phyloP scores from a whole-genome alignment of 805 yeast species.

The Wickerhamomyces bovis region DNA sequence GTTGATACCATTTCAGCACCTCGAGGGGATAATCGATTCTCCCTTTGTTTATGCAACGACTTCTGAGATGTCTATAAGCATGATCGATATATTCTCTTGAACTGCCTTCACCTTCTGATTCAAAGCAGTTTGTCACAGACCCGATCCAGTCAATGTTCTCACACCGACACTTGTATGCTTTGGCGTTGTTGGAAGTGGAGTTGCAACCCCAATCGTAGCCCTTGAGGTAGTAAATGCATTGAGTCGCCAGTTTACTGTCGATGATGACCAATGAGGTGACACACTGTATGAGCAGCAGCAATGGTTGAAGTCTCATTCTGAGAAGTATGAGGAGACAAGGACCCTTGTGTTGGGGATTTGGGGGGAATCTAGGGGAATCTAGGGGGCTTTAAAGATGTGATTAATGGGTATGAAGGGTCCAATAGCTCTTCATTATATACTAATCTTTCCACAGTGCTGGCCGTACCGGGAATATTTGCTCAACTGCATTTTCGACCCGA shows the following conservation, averaged over 20 bases:
- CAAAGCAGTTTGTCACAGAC: slow-evolving; percentile 37
- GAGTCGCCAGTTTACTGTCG: slow-evolving; percentile 34
- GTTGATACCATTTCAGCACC: slow-evolving; percentile 28
- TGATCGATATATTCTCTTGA: slow-evolving; percentile 27
- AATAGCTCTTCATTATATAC: neutral
- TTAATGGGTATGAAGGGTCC: too few relatives aligned
- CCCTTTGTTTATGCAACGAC: slow-evolving; percentile 31
- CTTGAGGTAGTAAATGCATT: slow-evolving; percentile 35
- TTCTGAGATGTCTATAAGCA: slow-evolving; percentile 33
- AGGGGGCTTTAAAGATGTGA: too few relatives aligned
- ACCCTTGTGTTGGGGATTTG: too few relatives aligned
- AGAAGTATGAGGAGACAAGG: neutral
- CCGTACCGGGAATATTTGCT: neutral
- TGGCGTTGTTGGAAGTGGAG: slow-evolving; percentile 28
- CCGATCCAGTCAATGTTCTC: slow-evolving; percentile 38
- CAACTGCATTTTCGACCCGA: neutral
- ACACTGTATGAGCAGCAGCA: slow-evolving; percentile 2
- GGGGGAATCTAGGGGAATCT: too few relatives aligned
- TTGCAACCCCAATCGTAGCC: slow-evolving; percentile 40
- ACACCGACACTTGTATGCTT: slow-evolving; percentile 35
- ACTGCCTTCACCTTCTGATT: slow-evolving; percentile 24
- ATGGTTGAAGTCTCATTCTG: slow-evolving; percentile 1
- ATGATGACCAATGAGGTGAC: slow-evolving; percentile 19
- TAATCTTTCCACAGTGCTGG: neutral
- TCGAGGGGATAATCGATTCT: slow-evolving; percentile 28